Evolutionary conservation across 2,329 filamentous ascomycete species (phyloP).

Genomic region (Botrytis paeoniae): DNA sequence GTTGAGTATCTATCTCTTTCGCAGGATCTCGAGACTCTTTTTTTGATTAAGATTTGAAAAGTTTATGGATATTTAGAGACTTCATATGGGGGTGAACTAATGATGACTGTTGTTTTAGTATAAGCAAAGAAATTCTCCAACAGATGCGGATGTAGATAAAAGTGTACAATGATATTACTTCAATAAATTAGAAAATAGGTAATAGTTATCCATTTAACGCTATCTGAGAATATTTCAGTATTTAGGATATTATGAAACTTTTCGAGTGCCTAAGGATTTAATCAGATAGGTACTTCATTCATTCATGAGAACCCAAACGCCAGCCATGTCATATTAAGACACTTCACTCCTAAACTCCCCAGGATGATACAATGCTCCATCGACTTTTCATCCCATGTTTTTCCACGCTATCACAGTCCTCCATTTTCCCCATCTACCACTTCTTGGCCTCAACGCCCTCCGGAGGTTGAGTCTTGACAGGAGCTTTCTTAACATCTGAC

Average conservation of each 20-base stretch:
- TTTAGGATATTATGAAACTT: neutral
- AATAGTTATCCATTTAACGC: neutral
- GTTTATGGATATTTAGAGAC: too few relatives aligned
- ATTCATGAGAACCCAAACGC: neutral
- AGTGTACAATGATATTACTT: neutral
- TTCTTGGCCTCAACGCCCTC: slow-evolving; percentile 76
- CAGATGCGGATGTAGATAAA: neutral
- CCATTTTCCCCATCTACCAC: slow-evolving; percentile 39
- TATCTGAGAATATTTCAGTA: neutral
- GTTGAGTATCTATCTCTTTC: too few relatives aligned
- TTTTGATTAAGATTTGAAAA: too few relatives aligned
- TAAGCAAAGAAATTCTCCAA: neutral
- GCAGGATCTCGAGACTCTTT: too few relatives aligned
- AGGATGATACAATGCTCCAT: neutral
- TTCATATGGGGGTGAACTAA: neutral
- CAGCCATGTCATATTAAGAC: neutral
- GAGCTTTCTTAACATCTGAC: slow-evolving; percentile 71
- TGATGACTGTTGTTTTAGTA: neutral
- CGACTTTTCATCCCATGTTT: neutral
- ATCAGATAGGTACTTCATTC: neutral
- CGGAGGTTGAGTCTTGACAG: slow-evolving; percentile 69
- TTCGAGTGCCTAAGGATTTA: neutral
- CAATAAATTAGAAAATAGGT: neutral
- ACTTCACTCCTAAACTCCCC: slow-evolving; percentile 1
- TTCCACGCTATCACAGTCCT: neutral